Percentiles rank a stretch among this genome's conserved stretches.
Conservation (phyloP, 2,329 filamentous ascomycete species). For the Sporothrix euskadiensis region DNA sequence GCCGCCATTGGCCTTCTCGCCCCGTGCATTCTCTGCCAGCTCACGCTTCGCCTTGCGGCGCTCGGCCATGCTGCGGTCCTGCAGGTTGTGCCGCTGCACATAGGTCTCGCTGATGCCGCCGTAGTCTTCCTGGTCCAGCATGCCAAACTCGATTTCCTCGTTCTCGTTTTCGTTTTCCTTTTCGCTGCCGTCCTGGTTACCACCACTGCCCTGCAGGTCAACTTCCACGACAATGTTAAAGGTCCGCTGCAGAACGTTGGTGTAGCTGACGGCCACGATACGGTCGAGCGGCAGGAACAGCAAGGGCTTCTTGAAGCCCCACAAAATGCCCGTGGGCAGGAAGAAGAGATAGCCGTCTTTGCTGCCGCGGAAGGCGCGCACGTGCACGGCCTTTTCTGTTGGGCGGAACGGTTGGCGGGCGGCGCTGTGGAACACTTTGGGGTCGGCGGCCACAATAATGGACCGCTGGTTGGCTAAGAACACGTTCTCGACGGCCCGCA, state of each 20-base stretch:
- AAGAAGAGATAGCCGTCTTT: constrained; percentile 71
- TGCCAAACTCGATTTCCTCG: constrained; percentile 66
- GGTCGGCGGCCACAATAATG: constrained; percentile 54
- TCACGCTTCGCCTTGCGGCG: constrained; percentile 64
- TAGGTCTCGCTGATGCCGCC: constrained; percentile 63
- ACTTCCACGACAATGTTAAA: constrained; percentile 68
- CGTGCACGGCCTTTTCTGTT: constrained; percentile 63
- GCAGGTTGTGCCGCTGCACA: constrained; percentile 60
- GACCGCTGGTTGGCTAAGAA: constrained; percentile 38
- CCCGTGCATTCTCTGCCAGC: constrained; percentile 59
- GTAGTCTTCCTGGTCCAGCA: constrained; percentile 71
- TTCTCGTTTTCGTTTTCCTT: constrained; percentile 48
- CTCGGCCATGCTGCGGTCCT: constrained; percentile 69
- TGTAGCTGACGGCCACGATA: constrained; percentile 65
- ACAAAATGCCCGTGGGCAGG: constrained; percentile 65
- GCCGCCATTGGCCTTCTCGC: constrained; percentile 39
- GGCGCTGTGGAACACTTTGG: constrained; percentile 58
- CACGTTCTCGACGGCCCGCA: constrained; percentile 51
- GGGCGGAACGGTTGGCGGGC: constrained; percentile 60
- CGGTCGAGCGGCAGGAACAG: constrained; percentile 63
- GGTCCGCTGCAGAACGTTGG: constrained; percentile 65
- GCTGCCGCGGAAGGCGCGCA: constrained; percentile 65
- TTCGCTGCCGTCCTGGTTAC: constrained; percentile 48
- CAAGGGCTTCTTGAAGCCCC: constrained; percentile 70
- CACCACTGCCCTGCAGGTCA: constrained; percentile 44